Base-by-base conservation (phyloP, 306 rosid genomes). In the Begonia peltatifolia region DNA sequence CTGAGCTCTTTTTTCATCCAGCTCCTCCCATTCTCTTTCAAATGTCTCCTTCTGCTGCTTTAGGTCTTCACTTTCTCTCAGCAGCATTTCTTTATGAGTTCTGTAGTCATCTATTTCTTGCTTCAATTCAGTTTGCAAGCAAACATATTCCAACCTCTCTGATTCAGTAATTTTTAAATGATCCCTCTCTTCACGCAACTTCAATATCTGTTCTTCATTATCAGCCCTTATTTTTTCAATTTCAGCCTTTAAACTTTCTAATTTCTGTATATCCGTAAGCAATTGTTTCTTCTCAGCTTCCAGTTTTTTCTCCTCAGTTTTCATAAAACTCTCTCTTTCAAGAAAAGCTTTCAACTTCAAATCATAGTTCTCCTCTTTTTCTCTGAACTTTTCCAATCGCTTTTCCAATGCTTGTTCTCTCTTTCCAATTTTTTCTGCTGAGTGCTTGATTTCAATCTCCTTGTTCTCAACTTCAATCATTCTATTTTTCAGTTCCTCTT, bases 11-110 rank as follows among this genome's bases (percentile, higher is more conserved):
- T 83, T 90, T 60, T 78, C 77, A 68, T 90, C 97, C 56, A 90
- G 71, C 63, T 85, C 94, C 54, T 90, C 97, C 97, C 97, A 90
- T 59, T 90, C 95, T 78, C 85, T 76, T 76, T 90, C 97, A 71
- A 85, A 90, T 70, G 75, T 63, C 68, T 90, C 94, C 65, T 75
- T 90, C 62, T 90, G 95, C 70, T 74, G 87, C 83, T 74, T 85
- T 56, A 85, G 58, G 67, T 90, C 94, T 64, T 90, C 94, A 58
- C 87, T 77, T 73, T 90, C 97, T 72, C 83, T 85, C 68, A 90
- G 64, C 60, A 85, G 68, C 25, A 72, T 61, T 65, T 85, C 94
- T 78, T 89, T 83, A 75, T 79, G 94, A 47, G 23, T 68, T 90
- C 84, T 83, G 59, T 79, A 90, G 73, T 83, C 80, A 53, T 82